phyloP scores from a whole-genome alignment of 306 rosid genomes.

The Begonia peltatifolia region DNA sequence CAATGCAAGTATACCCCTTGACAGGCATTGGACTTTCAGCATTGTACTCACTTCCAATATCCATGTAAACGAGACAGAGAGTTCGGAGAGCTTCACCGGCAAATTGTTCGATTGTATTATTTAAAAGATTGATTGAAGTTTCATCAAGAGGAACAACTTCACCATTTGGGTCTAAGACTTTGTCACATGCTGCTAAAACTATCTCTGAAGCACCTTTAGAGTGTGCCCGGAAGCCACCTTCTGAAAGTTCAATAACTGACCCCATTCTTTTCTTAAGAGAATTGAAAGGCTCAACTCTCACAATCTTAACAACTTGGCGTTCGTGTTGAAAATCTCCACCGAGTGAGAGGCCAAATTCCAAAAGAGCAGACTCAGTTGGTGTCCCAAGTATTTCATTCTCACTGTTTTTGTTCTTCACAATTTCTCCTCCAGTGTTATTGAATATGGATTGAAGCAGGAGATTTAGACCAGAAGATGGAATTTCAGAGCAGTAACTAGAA shows the following conservation, averaged over 20 bases:
- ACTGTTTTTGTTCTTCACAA: slow-evolving; percentile 54
- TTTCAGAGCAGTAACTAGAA: slow-evolving; percentile 36
- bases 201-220: slow-evolving; percentile 95
- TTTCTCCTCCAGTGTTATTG: slow-evolving; percentile 91
- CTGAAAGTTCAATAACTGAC: slow-evolving; percentile 56
- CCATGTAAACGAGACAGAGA: slow-evolving; percentile 81
- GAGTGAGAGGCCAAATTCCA: slow-evolving; percentile 68
- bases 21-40: slow-evolving; percentile 42
- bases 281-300: slow-evolving; percentile 90
- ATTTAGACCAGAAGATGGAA: slow-evolving; percentile 48
- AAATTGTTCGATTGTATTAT: slow-evolving; percentile 53
- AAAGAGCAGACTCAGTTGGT: slow-evolving; percentile 81
- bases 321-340: slow-evolving; percentile 67
- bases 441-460: slow-evolving; percentile 78
- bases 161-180: slow-evolving; percentile 43
- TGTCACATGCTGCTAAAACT: slow-evolving; percentile 65
- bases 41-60: slow-evolving; percentile 32
- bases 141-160: slow-evolving; percentile 46
- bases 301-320: slow-evolving; percentile 37
- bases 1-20: slow-evolving; percentile 69
- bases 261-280: slow-evolving; percentile 83
- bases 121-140: slow-evolving; percentile 33
- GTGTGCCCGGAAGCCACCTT: slow-evolving; percentile 65
- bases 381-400: slow-evolving; percentile 72
- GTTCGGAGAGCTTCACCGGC: slow-evolving; percentile 91